Evolutionary conservation across 441 rosid genomes (phyloP).

Genomic region (Viola pubescens): DNA sequence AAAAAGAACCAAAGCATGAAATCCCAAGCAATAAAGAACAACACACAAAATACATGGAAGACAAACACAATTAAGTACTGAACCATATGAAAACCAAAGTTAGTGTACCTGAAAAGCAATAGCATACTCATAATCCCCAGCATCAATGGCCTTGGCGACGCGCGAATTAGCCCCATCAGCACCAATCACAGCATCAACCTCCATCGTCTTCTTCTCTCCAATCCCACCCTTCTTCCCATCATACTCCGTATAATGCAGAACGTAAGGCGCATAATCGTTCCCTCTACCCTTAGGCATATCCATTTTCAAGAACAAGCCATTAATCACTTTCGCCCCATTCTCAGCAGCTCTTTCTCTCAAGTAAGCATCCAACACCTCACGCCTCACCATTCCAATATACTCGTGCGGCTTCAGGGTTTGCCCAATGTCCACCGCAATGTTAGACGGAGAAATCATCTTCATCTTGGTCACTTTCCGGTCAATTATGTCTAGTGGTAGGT

Average conservation of each 20-base stretch:
- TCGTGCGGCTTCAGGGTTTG: slow-evolving; percentile 80
- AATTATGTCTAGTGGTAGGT: slow-evolving; percentile 73
- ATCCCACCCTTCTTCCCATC: slow-evolving; percentile 53
- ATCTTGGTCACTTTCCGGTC: slow-evolving; percentile 79
- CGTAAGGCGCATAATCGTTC: slow-evolving; percentile 35
- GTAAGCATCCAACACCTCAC: slow-evolving; percentile 68
- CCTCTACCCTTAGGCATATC: slow-evolving; percentile 43
- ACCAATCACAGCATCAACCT: slow-evolving; percentile 87
- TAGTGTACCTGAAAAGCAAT: slow-evolving; percentile 75
- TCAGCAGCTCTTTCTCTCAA: slow-evolving; percentile 64
- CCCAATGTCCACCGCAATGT: slow-evolving; percentile 80
- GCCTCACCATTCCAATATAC: slow-evolving; percentile 89
- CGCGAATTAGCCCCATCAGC: slow-evolving; percentile 94
- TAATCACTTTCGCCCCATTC: slow-evolving; percentile 67
- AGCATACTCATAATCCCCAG: slow-evolving; percentile 89
- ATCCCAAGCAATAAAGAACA: neutral
- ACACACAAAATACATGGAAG: neutral
- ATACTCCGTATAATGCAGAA: slow-evolving; percentile 73
- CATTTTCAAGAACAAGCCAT: slow-evolving; percentile 78
- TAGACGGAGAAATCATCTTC: slow-evolving; percentile 94
- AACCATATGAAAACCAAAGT: no score
- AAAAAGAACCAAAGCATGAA: neutral
- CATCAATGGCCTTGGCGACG: slow-evolving; percentile 76
- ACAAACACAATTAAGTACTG: neutral
- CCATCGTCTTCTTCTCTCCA: slow-evolving; percentile 68